Percentiles rank a stretch among this genome's conserved stretches.
Conservation (phyloP, 1,139 yeast species). For the Yamadazyma pseudoaaseri region DNA sequence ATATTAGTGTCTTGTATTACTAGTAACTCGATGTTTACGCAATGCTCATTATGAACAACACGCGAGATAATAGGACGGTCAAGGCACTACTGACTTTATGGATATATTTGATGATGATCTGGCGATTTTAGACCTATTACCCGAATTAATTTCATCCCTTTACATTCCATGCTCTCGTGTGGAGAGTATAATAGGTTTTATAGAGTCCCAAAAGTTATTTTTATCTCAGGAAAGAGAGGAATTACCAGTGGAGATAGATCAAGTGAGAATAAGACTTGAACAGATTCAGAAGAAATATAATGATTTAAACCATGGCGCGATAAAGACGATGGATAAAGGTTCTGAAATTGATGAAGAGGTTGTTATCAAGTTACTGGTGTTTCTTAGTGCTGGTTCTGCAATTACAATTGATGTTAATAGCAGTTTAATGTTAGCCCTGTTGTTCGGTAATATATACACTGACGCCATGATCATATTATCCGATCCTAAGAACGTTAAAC, state of each 20-base stretch:
- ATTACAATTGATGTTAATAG: slow-evolving; percentile 4
- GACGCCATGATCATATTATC: slow-evolving; percentile 8
- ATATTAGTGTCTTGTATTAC: neutral
- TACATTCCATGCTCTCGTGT: neutral
- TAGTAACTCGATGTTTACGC: too few relatives aligned
- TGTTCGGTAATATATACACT: slow-evolving; percentile 9
- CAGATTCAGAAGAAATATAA: neutral
- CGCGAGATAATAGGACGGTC: neutral
- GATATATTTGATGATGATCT: neutral
- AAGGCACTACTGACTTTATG: neutral
- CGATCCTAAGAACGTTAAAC: slow-evolving; percentile 1
- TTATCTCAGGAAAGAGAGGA: neutral
- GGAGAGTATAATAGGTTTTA: neutral
- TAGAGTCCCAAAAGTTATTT: neutral
- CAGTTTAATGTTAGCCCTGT: slow-evolving; percentile 6
- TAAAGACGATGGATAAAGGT: too few relatives aligned
- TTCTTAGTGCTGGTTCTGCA: neutral
- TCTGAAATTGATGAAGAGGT: neutral
- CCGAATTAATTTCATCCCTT: neutral
- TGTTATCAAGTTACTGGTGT: neutral
- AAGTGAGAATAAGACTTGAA: neutral
- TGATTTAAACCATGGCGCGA: neutral
- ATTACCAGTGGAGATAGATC: neutral
- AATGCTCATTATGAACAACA: neutral
- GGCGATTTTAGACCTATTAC: slow-evolving; percentile 2